Conservation (phyloP, 208 protist species). For the Leishmania aethiopica region DNA sequence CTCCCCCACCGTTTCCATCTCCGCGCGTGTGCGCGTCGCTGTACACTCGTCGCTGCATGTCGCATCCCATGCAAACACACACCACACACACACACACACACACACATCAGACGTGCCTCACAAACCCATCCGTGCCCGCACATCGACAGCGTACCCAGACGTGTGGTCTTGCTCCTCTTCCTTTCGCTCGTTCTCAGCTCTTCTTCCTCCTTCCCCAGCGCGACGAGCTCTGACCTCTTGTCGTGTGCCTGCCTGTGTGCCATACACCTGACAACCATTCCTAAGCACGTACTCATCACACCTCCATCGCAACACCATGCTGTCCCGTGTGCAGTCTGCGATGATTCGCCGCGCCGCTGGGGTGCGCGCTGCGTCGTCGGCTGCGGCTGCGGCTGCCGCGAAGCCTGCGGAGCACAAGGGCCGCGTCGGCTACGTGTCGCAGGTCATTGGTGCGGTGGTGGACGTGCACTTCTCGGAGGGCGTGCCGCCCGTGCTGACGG, state of each 20-base stretch:
- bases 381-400: constrained; percentile 17
- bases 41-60: not conserved
- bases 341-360: constrained; percentile 37
- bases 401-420: constrained; percentile 77
- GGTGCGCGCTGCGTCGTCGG: constrained; percentile 32
- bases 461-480: constrained; percentile 97
- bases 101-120: not conserved
- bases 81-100: not conserved
- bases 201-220: not conserved
- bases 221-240: not conserved
- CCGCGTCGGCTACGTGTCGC: constrained; percentile 83
- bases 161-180: not conserved
- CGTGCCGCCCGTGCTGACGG: constrained; percentile 96
- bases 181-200: not conserved
- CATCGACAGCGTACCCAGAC: too few relatives aligned
- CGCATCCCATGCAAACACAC: not conserved
- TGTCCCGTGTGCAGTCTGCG: constrained; percentile 67
- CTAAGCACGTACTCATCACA: not conserved
- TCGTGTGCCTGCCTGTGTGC: not conserved
- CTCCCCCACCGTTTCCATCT: too few relatives aligned
- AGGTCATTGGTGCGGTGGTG: constrained; percentile 98
- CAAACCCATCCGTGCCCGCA: not conserved
- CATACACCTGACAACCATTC: not conserved
- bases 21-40: too few relatives aligned
- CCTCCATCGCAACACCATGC: constrained; percentile 27